Base-by-base conservation (phyloP, 2,329 filamentous ascomycete species). In the Lasiodiplodia theobromae region DNA sequence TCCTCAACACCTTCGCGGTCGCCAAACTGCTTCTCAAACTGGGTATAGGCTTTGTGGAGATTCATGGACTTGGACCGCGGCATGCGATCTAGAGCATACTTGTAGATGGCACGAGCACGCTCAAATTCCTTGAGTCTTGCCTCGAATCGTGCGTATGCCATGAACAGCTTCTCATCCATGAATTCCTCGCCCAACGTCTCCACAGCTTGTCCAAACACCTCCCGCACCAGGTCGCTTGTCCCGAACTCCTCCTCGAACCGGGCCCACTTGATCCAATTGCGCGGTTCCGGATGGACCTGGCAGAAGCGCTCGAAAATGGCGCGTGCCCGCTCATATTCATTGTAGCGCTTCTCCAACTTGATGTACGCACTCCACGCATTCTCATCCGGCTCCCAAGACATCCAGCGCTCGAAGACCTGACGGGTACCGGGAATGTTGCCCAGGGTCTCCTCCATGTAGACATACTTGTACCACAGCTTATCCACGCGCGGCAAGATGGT, bases 401-500 rank as follows among this genome's bases (percentile, higher is more conserved):
- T 95, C 96, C 96, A 99, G 56, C 96, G 87, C 82, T 99, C 96
- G 78, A 98, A 99, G 0, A 98, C 93, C 74, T 97, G 93, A 69
- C 96, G 86, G 2, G 94, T 96, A 44, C 95, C 96, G 3, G 94
- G 89, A 60, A 99, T 90, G 75, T 99, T 97, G 7, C 94, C 94
- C 67, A 99, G 86, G 82, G 95, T 98, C 86, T 99, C 96, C 83
- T 98, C 95, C 91, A 97, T 96, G 79, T 97, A 97, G 31, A 97
- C 93, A 84, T 97, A 99, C 80, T 98, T 98, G 85, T 97, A 99
- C 96, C 96, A 99, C 40, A 99, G 84, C 85, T 98, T 98, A 79
- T 98, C 94, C 51, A 98, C 88, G 68, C 96, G 86, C 5, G 96
- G 96, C 49, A 97, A 84, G 68, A 96, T 92, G 0, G 94, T 94